These are phyloP conservation scores for Fraxinus quadrangulata DNA, from an alignment of 257 asterid genomes.

Conservation along the genomic window DNA sequence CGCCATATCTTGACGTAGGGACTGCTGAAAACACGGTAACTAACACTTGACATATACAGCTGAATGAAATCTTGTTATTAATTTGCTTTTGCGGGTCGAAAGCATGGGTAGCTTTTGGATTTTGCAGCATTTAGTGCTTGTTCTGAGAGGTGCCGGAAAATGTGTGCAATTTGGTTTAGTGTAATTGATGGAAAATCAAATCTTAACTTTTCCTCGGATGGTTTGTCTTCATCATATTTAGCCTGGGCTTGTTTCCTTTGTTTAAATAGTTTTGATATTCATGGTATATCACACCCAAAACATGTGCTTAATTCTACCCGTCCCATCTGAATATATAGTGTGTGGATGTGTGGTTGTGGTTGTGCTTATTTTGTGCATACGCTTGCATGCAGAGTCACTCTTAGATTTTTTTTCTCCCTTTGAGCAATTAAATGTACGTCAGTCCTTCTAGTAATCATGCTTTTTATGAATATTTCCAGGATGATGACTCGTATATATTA, in stretches of 20 bases:
- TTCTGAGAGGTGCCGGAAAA: constrained; percentile 3
- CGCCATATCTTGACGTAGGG: constrained; percentile 91
- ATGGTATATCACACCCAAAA: constrained; percentile 14
- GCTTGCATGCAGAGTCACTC: neutral
- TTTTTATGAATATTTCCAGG: constrained; percentile 49
- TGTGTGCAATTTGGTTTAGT: neutral
- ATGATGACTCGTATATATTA: constrained; percentile 83
- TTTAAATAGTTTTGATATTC: neutral
- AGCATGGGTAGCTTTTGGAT: constrained; percentile 8
- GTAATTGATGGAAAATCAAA: neutral
- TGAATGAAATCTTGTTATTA: constrained; percentile 17
- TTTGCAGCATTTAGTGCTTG: constrained; percentile 14
- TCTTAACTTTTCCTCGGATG: constrained; percentile 19
- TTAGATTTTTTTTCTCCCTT: neutral
- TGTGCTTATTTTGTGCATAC: constrained; percentile 17
- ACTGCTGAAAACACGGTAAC: constrained; percentile 57
- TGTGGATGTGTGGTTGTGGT: constrained; percentile 15
- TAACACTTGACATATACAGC: constrained; percentile 15
- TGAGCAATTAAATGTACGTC: neutral
- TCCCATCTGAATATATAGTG: neutral
- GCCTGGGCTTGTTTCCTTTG: constrained; percentile 3
- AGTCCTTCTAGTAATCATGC: constrained; percentile 19
- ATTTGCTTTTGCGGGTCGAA: constrained; percentile 16
- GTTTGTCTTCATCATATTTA: neutral
- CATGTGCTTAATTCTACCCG: constrained; percentile 1